Conservation (phyloP, 805 yeast genomes). For the Zygosaccharomyces bailii region DNA sequence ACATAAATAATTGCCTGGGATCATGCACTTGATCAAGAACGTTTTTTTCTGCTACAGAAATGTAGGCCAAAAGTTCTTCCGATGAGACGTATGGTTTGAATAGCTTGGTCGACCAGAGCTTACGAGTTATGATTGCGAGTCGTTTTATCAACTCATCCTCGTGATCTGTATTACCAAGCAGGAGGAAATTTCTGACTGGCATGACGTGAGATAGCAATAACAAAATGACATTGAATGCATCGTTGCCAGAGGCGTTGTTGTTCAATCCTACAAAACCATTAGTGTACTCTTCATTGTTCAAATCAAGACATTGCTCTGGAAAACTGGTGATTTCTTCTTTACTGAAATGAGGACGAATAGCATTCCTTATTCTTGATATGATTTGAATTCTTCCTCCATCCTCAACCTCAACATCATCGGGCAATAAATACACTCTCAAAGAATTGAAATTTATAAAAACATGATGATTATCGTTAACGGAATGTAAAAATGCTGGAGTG, state of each 20-base stretch:
- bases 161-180: conserved; percentile 29
- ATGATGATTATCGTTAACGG: conserved; percentile 60
- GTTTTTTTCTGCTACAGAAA: conserved; percentile 44
- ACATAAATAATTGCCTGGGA: conserved; percentile 56
- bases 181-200: conserved; percentile 46
- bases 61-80: conserved; percentile 55
- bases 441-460: conserved; percentile 55
- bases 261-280: conserved; percentile 69
- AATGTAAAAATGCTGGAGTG: conserved; percentile 68
- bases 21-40: conserved; percentile 42
- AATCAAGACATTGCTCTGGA: conserved; percentile 39
- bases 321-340: conserved; percentile 35
- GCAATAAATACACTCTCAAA: conserved; percentile 53
- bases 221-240: conserved; percentile 55
- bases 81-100: conserved; percentile 64
- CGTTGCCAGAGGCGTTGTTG: conserved; percentile 43
- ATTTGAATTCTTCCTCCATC: conserved; percentile 29
- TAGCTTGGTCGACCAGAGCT: conserved; percentile 60
- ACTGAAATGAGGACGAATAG: conserved; percentile 51
- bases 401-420: conserved; percentile 40
- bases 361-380: conserved; percentile 50
- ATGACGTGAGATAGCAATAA: conserved; percentile 54
- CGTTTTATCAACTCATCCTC: conserved; percentile 40
- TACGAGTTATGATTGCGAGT: conserved; percentile 48
- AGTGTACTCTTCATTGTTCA: conserved; percentile 44